Evolutionary conservation across 345 rosid species (phyloP).

Genomic region (Moricandia arvensis): DNA sequence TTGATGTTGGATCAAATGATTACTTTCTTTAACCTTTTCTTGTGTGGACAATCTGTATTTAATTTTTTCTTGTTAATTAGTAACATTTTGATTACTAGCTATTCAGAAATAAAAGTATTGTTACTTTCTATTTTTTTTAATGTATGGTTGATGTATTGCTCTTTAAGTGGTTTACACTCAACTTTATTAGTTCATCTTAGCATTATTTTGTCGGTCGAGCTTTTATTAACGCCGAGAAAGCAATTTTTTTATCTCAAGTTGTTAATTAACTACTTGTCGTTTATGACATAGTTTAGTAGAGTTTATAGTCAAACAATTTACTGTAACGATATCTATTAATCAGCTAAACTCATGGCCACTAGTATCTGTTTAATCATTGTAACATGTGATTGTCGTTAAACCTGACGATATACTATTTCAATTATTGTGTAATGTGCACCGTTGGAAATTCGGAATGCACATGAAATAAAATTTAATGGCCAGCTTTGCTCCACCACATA

Average conservation of each 20-base stretch:
- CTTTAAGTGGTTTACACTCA: constrained; percentile 11
- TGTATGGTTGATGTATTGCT: background rate
- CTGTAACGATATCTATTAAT: background rate
- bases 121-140: background rate
- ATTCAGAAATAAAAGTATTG: constrained; percentile 23
- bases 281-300: background rate
- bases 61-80: constrained; percentile 27
- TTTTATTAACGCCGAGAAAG: background rate
- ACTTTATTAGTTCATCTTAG: background rate
- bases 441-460: constrained; percentile 20
- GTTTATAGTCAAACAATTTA: constrained; percentile 12
- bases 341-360: constrained; percentile 26
- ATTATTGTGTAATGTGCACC: constrained; percentile 17
- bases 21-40: constrained; percentile 19
- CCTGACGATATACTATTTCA: background rate
- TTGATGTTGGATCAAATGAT: constrained; percentile 26
- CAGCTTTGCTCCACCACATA: constrained; percentile 27
- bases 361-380: constrained; percentile 13
- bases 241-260: background rate
- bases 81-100: constrained; percentile 18
- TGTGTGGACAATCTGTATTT: constrained; percentile 25
- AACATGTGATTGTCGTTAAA: constrained; percentile 28
- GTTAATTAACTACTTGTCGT: constrained; percentile 12
- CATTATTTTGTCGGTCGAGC: constrained; percentile 31
- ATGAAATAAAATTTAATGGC: constrained; percentile 9